Percentiles rank a stretch among this genome's conserved stretches.
Conservation (phyloP, 2,329 filamentous ascomycete species). For the Penicillium crustosum region DNA sequence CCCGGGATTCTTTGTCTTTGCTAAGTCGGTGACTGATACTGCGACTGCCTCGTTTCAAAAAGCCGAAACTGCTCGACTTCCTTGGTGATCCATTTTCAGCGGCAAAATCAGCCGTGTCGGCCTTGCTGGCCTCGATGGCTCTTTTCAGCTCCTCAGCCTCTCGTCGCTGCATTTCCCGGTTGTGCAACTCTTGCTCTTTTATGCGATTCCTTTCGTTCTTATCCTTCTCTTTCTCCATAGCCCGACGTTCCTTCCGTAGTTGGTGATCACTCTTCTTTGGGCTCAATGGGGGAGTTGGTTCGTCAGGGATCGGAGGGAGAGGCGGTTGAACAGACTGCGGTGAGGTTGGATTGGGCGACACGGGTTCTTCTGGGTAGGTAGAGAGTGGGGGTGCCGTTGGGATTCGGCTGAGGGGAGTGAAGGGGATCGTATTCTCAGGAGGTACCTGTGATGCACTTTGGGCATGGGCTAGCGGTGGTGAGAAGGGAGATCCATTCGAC, state of each 20-base stretch:
- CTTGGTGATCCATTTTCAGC: slow-evolving; percentile 42
- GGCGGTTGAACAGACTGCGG: slow-evolving; percentile 18
- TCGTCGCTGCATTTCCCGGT: slow-evolving; percentile 49
- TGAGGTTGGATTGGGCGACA: slow-evolving; percentile 21
- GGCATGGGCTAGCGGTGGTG: slow-evolving; percentile 39
- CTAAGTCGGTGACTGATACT: slow-evolving; percentile 72
- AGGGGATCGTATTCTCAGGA: slow-evolving; percentile 37
- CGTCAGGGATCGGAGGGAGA: slow-evolving; percentile 35
- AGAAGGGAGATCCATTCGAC: slow-evolving; percentile 33
- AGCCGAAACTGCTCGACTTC: slow-evolving; percentile 53
- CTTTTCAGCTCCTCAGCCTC: slow-evolving; percentile 62
- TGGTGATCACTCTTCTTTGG: slow-evolving; percentile 63
- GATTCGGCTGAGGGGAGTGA: slow-evolving; percentile 35
- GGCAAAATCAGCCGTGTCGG: slow-evolving; percentile 56
- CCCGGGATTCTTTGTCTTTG: slow-evolving; percentile 40
- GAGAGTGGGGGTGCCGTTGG: slow-evolving; percentile 52
- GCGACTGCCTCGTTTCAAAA: slow-evolving; percentile 71
- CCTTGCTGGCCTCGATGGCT: slow-evolving; percentile 66
- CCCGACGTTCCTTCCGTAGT: slow-evolving; percentile 63
- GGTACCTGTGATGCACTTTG: slow-evolving; percentile 41
- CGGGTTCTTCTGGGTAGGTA: slow-evolving; percentile 37
- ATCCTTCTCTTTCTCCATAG: slow-evolving; percentile 48
- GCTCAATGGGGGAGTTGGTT: slow-evolving; percentile 39
- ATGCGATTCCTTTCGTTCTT: slow-evolving; percentile 58
- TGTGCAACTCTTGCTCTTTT: slow-evolving; percentile 55